Evolutionary conservation across 805 yeast species (phyloP).

Genomic region (Candida berthetii): DNA sequence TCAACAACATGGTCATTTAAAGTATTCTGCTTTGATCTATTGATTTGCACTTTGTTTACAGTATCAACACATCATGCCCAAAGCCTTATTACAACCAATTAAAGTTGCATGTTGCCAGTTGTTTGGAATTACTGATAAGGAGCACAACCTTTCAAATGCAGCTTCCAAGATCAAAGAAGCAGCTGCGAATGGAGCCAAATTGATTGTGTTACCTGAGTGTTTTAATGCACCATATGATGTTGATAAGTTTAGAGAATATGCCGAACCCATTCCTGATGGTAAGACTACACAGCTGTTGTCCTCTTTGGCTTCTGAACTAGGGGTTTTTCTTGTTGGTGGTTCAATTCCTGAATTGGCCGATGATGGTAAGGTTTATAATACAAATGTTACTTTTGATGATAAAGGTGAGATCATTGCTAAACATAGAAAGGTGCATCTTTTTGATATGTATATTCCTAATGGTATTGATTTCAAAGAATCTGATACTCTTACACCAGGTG

Average conservation of each 20-base stretch:
- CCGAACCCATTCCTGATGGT: slow-evolving; percentile 74
- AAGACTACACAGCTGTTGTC: slow-evolving; percentile 58
- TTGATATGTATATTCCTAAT: slow-evolving; percentile 87
- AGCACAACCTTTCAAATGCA: not conserved
- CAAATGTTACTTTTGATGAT: slow-evolving; percentile 67
- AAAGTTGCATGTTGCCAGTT: not conserved
- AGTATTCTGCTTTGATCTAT: too few species aligned
- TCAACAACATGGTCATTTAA: too few species aligned
- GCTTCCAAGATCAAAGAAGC: not conserved
- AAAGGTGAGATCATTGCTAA: slow-evolving; percentile 73
- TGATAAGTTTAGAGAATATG: slow-evolving; percentile 75
- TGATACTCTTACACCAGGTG: slow-evolving; percentile 65
- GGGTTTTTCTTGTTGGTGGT: slow-evolving; percentile 77
- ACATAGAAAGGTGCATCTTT: slow-evolving; percentile 82
- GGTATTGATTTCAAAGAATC: slow-evolving; percentile 88
- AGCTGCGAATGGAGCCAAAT: slow-evolving; percentile 1
- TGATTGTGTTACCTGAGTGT: slow-evolving; percentile 90
- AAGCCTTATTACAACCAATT: too few species aligned
- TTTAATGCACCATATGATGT: slow-evolving; percentile 94
- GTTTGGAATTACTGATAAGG: not conserved
- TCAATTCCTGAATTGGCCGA: slow-evolving; percentile 75
- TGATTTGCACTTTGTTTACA: too few species aligned
- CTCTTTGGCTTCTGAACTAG: slow-evolving; percentile 56
- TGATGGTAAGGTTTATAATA: slow-evolving; percentile 48
- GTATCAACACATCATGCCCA: too few species aligned